phyloP scores from a whole-genome alignment of 176 grass and related monocot genomes.

The Pharus latifolius region DNA sequence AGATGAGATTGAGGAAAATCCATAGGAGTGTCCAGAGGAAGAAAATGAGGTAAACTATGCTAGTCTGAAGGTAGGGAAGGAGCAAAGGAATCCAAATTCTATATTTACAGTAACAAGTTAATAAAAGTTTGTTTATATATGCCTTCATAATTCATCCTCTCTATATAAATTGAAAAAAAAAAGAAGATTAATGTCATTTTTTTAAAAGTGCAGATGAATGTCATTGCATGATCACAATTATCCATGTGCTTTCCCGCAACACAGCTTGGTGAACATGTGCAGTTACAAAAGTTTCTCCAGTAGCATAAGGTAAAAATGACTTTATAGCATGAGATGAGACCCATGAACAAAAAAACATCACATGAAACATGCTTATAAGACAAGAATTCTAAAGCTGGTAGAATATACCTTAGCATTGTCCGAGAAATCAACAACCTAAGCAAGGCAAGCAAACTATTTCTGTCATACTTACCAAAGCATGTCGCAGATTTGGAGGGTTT shows the following conservation, averaged over 20 bases:
- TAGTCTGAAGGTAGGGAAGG: background rate
- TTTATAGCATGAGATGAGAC: too few relatives aligned
- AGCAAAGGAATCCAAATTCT: background rate
- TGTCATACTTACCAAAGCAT: conserved; percentile 57
- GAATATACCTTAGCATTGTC: background rate
- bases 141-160: background rate
- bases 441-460: background rate
- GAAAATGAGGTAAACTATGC: background rate
- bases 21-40: too few relatives aligned
- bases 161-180: background rate
- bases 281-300: background rate
- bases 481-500: conserved; percentile 54
- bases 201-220: background rate
- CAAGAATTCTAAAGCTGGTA: background rate
- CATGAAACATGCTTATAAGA: background rate
- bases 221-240: background rate
- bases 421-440: background rate
- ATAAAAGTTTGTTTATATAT: background rate
- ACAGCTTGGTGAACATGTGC: background rate
- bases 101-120: background rate
- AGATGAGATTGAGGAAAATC: too few relatives aligned
- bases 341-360: background rate
- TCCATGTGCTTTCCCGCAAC: background rate
- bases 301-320: too few relatives aligned
- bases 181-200: too few relatives aligned